Conservation (phyloP, 202 grass and related monocot species). For the Carex sylvatica region DNA sequence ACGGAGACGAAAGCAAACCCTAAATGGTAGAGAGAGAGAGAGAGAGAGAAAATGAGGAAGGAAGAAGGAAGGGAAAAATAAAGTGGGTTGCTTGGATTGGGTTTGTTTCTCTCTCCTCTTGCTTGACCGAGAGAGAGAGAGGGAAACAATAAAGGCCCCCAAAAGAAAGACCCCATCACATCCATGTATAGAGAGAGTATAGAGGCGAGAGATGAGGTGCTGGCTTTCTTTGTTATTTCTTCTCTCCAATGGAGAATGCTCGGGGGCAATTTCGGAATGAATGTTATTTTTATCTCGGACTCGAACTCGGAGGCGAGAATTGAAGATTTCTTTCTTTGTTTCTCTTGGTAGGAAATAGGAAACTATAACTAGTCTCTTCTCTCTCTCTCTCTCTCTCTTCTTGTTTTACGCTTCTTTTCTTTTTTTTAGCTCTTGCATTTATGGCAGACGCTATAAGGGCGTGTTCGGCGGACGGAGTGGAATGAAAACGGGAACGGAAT, state of each 20-base stretch:
- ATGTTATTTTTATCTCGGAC: neutral
- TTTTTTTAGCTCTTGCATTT: neutral
- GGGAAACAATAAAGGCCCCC: conserved; percentile 13
- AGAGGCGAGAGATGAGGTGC: conserved; percentile 25
- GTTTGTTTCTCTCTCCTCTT: conserved; percentile 8
- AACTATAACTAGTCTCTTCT: neutral
- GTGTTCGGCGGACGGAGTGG: too few species aligned
- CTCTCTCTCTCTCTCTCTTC: neutral
- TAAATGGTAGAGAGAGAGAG: conserved; percentile 21
- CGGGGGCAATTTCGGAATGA: neutral
- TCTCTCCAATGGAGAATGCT: conserved; percentile 8
- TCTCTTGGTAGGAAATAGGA: neutral
- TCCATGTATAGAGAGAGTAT: neutral
- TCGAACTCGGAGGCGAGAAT: neutral
- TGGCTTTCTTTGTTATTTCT: neutral
- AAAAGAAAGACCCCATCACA: conserved; percentile 25
- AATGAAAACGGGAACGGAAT: too few species aligned
- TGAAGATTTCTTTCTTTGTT: neutral
- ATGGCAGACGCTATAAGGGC: too few species aligned
- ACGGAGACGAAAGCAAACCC: conserved; percentile 18
- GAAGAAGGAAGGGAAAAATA: neutral
- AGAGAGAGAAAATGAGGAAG: neutral
- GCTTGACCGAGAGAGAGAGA: conserved; percentile 14
- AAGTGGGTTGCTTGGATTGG: conserved; percentile 8
- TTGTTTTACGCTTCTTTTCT: neutral